Evolutionary conservation across 768 basidiomycete genomes (phyloP), one percentile per base, ranked within the genome.

Genomic region (Amanita brunnescens): DNA sequence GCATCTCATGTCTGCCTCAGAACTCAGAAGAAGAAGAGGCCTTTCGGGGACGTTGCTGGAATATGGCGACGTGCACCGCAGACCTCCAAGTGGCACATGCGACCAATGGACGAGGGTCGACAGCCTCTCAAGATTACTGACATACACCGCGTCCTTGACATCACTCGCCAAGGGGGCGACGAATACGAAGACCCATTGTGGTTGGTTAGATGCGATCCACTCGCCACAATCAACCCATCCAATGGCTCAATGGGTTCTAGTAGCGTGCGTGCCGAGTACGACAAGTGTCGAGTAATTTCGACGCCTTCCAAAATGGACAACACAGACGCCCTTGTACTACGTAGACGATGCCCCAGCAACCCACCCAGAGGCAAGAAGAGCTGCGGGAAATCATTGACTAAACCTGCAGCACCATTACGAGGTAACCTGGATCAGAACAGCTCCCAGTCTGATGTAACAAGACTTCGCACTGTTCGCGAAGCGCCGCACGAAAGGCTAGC

Each of bases 81-180:
- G 33, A 34, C 21, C 33, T 14, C 33, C 21, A 16, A 35, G 6
- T 10, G 35, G 24, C 47, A 38, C 23, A 9, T 16, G n/a, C 21
- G 23, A n/a, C 47, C 47, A 35, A 14, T 16, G n/a, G 37, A 37
- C n/a, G 14, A 23, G 10, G 35, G 47, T 48, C 35, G 23, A n/a
- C 9, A 23, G 24, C 47, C 47, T 6, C 35, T 48, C 33, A 35
- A 38, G 24, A 16, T 48, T 18, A 32, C 49, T 14, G 49, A 39
- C 39, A 41, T 39, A 32, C 37, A 41, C 29, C 26, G 49, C 13
- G 49, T 41, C 38, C 2, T 49, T 23, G 49, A 49, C 18, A 41
- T 49, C 38, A 32, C 26, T 30, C 29, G 39, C n/a, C 47, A 48
- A 39, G 24, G 3, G 7, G 9, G 13, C 7, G 39, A 49, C 20